Percentiles rank a stretch among this genome's conserved stretches.
Evolutionary conservation across 225 moss, liverwort and hornwort genomes (phyloP).

Genomic region (Polytrichum formosum): DNA sequence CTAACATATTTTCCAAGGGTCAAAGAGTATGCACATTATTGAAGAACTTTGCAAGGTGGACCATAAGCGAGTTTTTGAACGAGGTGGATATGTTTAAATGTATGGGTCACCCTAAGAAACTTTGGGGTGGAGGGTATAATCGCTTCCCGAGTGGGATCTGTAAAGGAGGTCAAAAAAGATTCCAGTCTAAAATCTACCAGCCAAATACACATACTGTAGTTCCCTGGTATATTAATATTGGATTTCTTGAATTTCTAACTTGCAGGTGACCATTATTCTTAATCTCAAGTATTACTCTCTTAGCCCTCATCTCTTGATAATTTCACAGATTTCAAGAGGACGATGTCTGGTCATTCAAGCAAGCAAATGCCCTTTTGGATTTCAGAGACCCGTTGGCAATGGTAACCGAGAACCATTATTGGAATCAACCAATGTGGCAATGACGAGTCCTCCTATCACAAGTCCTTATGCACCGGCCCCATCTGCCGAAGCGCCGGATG

Average conservation of each 20-base stretch:
- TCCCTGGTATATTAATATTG: no score
- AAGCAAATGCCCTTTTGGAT: constrained; percentile 65
- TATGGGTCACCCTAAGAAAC: no score
- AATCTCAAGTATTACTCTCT: no score
- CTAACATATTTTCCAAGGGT: no score
- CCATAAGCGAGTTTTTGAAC: no score
- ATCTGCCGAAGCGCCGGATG: constrained; percentile 44
- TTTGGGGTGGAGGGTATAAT: no score
- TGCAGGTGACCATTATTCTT: no score
- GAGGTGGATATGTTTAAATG: no score
- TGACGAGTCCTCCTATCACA: constrained; percentile 19
- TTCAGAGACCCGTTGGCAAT: constrained; percentile 35
- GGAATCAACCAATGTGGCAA: constrained; percentile 27
- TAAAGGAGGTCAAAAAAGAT: background rate
- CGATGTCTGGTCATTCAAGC: constrained; percentile 23
- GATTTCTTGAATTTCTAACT: no score
- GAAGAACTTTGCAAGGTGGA: no score
- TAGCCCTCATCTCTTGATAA: no score
- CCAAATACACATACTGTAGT: background rate
- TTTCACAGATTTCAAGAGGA: constrained; percentile 22
- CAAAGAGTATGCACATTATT: no score
- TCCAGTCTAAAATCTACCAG: background rate
- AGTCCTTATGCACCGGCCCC: constrained; percentile 64
- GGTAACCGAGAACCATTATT: constrained; percentile 22
- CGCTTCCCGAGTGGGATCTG: background rate